phyloP scores from a whole-genome alignment of 2,329 filamentous ascomycete species.

The Penicillium sp. region DNA sequence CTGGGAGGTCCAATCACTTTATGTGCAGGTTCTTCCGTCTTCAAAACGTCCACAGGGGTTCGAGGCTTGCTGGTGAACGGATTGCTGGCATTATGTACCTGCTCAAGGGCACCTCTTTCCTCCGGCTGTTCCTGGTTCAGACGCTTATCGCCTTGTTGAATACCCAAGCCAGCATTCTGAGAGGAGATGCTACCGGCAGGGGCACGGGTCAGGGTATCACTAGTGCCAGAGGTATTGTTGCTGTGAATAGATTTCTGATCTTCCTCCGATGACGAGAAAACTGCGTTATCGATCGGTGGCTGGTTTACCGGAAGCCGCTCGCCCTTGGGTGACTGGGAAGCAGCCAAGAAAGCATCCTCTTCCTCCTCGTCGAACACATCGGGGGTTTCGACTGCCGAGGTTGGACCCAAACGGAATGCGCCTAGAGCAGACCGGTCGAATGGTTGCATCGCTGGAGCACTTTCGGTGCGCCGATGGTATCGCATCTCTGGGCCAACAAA shows the following conservation, averaged over 20 bases:
- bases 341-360: conserved; percentile 42
- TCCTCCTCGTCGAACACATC: conserved; percentile 47
- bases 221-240: conserved; percentile 22
- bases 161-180: conserved; percentile 25
- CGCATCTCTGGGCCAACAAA: conserved; percentile 43
- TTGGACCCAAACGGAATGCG: conserved; percentile 32
- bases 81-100: conserved; percentile 16
- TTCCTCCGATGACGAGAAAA: conserved; percentile 6
- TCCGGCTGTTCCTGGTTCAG: background rate
- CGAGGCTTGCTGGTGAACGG: conserved; percentile 19
- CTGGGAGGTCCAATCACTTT: conserved; percentile 22
- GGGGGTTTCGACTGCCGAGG: conserved; percentile 33
- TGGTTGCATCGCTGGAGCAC: conserved; percentile 43
- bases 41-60: conserved; percentile 25
- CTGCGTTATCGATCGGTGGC: conserved; percentile 5
- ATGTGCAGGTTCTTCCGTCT: conserved; percentile 24
- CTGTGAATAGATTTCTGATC: conserved; percentile 22
- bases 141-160: conserved; percentile 17
- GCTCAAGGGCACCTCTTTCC: conserved; percentile 6
- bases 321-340: conserved; percentile 25
- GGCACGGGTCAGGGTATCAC: conserved; percentile 16
- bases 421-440: conserved; percentile 38
- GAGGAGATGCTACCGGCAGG: conserved; percentile 7
- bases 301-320: conserved; percentile 6
- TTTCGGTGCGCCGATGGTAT: conserved; percentile 44